Evolutionary conservation across 495 filamentous ascomycete genomes (phyloP).

Genomic region (Gamarada debralockiae): DNA sequence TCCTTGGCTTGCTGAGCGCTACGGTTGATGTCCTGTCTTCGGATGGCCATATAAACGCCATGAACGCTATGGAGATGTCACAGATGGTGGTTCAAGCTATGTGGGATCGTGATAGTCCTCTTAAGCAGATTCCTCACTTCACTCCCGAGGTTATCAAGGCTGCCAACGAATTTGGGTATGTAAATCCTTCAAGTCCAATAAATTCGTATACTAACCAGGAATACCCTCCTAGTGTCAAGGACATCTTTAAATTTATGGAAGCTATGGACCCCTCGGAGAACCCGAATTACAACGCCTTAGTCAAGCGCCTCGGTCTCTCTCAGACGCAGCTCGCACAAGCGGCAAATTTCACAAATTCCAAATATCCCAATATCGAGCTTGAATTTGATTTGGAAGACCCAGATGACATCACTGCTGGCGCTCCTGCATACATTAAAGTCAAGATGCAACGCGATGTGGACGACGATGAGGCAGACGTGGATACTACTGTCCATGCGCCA

Average conservation of each 20-base stretch:
- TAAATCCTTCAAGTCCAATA: conserved; percentile 18
- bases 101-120: conserved; percentile 96
- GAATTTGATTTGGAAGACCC: conserved; percentile 82
- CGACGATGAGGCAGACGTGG: conserved; percentile 60
- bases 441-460: conserved; percentile 81
- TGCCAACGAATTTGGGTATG: conserved; percentile 74
- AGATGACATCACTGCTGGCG: conserved; percentile 72
- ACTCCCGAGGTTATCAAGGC: conserved; percentile 76
- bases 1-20: conserved; percentile 85
- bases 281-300: conserved; percentile 65
- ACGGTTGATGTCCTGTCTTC: conserved; percentile 94
- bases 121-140: conserved; percentile 98
- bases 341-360: conserved; percentile 94
- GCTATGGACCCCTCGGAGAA: conserved; percentile 95
- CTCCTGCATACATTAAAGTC: conserved; percentile 80
- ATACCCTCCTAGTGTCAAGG: conserved; percentile 59
- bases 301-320: conserved; percentile 73
- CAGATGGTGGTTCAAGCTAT: conserved; percentile 99
- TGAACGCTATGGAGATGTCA: conserved; percentile 98
- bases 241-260: conserved; percentile 98
- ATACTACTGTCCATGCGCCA: conserved; percentile 87
- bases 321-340: conserved; percentile 81
- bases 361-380: conserved; percentile 91
- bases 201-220: conserved; percentile 32
- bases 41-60: conserved; percentile 93